Base-by-base conservation (phyloP, 495 filamentous ascomycete species). In the Neurospora discreta region DNA sequence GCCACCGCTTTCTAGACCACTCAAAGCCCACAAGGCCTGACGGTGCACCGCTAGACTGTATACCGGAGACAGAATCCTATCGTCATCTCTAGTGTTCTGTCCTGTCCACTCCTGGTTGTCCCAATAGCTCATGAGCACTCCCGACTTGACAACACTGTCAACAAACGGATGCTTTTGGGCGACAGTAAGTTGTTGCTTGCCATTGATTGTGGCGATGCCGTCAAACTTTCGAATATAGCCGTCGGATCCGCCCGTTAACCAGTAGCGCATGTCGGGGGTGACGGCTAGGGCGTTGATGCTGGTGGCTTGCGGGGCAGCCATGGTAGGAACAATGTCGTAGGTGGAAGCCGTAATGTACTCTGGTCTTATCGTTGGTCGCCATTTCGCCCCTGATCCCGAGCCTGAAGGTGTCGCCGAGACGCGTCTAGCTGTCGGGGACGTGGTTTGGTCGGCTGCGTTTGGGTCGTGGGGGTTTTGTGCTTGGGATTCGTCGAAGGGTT, bases 91-190 rank as follows among this genome's bases (percentile, higher is more conserved):
- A 20, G 82, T 78, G 52, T 75, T 80, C 30, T 82, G 79, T 43
- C 80, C 74, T 26, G 78, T 75, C n/a, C 83, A 84, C 72, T 89
- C 86, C 72, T 88, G 87, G 74, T 97, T 98, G 78, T 96, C 96
- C 95, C 96, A 99, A 79, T 98, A 99, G 76, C 90, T 95, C 87
- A 97, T 88, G 69, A 98, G 81, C 18, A 97, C 89, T 1, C 95
- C 95, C 15, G 94, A 94, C 79, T 98, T 98, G 44, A 93, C 91
- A 18, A 99, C 95, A 74, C 92, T 97, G 77, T 99, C 95, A 41
- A 99, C 95, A 75, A 98, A 99, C 0, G 96, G 95, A 81, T 99
- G 95, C 68, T 92, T 84, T 82, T 99, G 95, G 46, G 95, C 95
- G 9, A 99, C 95, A 0, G 95, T 99, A 75, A 99, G 83, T 80